These are phyloP conservation scores for Colletotrichum tabaci DNA, from an alignment of 2,329 filamentous ascomycete species.

Conservation along the genomic window DNA sequence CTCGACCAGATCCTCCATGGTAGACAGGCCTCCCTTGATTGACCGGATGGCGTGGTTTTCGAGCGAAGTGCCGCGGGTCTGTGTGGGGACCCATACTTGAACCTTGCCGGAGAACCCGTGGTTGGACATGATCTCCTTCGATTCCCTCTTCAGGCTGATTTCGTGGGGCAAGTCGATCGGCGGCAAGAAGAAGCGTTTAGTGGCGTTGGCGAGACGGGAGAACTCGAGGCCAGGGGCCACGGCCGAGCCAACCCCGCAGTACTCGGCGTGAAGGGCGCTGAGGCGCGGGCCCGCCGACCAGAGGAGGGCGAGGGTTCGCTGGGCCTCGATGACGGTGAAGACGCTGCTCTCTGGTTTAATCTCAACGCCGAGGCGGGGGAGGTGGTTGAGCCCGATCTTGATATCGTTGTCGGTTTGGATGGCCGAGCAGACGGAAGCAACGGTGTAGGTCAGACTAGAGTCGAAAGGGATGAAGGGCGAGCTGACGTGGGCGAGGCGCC, in stretches of 20 bases:
- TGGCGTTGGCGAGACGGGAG: background rate
- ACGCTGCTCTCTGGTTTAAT: background rate
- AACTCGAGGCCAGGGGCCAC: slow-evolving; percentile 27
- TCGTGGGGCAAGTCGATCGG: background rate
- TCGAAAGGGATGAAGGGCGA: slow-evolving; percentile 12
- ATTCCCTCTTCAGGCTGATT: slow-evolving; percentile 3
- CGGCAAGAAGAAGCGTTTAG: no score
- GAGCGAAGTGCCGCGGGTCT: background rate
- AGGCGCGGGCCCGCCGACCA: slow-evolving; percentile 15
- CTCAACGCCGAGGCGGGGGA: slow-evolving; percentile 2
- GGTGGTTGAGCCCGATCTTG: slow-evolving; percentile 9
- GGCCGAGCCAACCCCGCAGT: slow-evolving; percentile 7
- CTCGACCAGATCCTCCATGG: background rate
- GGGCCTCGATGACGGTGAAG: slow-evolving; percentile 10
- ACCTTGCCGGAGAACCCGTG: background rate
- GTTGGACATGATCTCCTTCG: background rate
- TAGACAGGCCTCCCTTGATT: background rate
- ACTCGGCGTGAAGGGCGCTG: slow-evolving; percentile 17
- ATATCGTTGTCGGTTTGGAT: background rate
- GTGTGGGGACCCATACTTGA: background rate
- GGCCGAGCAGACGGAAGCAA: background rate
- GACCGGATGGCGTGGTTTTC: background rate
- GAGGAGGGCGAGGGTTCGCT: slow-evolving; percentile 17
- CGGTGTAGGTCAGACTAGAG: background rate
- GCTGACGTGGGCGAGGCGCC: slow-evolving; percentile 10